These are phyloP conservation scores for Clavaria fumosa DNA, from an alignment of 768 basidiomycete genomes.

Conservation along the genomic window DNA sequence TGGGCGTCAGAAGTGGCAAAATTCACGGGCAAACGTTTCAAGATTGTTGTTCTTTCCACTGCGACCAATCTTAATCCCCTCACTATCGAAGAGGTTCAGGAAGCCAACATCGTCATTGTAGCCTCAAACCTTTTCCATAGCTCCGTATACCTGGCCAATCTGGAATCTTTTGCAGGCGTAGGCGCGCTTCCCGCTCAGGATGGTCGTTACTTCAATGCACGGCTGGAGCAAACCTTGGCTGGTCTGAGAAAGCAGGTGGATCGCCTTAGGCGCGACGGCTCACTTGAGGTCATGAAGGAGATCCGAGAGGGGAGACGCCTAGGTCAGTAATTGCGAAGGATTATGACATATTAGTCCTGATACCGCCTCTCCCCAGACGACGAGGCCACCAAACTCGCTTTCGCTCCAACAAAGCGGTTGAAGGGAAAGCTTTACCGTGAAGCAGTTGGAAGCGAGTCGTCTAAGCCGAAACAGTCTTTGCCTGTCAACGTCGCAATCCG, in stretches of 20 bases:
- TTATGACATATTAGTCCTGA: too few relatives aligned
- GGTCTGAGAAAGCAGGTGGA: conserved; percentile 47
- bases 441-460: conserved; percentile 24
- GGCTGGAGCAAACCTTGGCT: conserved; percentile 46
- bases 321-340: conserved; percentile 26
- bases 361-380: too few relatives aligned
- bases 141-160: conserved; percentile 56
- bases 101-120: conserved; percentile 78
- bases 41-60: conserved; percentile 50
- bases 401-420: conserved; percentile 42
- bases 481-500: neutral
- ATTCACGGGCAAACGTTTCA: conserved; percentile 53
- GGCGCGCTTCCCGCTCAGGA: conserved; percentile 60
- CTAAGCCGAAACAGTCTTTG: conserved; percentile 8
- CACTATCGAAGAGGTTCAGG: conserved; percentile 57
- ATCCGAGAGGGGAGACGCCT: conserved; percentile 47
- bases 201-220: conserved; percentile 82
- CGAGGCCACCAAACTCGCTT: too few relatives aligned
- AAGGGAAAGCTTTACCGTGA: conserved; percentile 64
- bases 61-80: conserved; percentile 55
- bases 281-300: conserved; percentile 42
- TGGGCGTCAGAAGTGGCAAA: conserved; percentile 81
- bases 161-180: conserved; percentile 52
- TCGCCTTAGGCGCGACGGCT: conserved; percentile 47
- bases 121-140: conserved; percentile 82